Evolutionary conservation across 371 early-diverging fungal genomes (phyloP).

Genomic region (Mycotypha africana): DNA sequence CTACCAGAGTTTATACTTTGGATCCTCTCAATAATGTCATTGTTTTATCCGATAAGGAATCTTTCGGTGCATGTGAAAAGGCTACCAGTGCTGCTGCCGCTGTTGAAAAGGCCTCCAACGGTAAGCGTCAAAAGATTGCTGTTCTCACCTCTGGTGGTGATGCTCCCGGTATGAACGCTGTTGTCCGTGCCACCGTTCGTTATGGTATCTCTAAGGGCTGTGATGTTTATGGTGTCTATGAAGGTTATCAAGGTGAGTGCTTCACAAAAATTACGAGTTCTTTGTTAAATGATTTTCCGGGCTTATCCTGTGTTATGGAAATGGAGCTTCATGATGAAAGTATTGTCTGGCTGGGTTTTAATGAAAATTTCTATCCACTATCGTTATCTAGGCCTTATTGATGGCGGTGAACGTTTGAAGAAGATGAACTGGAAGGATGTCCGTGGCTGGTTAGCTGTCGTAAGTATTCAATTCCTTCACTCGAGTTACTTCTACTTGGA

Average conservation of each 20-base stretch:
- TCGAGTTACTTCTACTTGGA: too few species aligned
- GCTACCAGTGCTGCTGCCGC: conserved; percentile 14
- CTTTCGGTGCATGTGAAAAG: conserved; percentile 3
- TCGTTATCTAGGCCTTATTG: conserved; percentile 83
- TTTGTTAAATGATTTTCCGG: too few species aligned
- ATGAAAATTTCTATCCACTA: background rate
- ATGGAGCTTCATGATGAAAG: too few species aligned
- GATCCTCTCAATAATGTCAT: conserved; percentile 79
- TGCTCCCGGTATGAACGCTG: conserved; percentile 99
- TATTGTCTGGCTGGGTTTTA: too few species aligned
- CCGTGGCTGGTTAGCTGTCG: conserved; percentile 72
- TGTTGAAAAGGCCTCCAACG: conserved; percentile 11
- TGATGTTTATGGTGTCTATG: conserved; percentile 87
- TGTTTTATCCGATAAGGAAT: conserved; percentile 46
- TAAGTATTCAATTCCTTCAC: too few species aligned
- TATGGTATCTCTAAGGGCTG: conserved; percentile 83
- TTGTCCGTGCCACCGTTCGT: conserved; percentile 91
- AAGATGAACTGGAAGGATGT: conserved; percentile 88
- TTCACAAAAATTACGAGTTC: background rate
- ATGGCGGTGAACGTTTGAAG: conserved; percentile 66
- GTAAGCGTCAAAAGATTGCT: conserved; percentile 61
- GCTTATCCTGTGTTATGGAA: too few species aligned
- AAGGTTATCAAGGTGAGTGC: conserved; percentile 92
- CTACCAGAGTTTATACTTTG: conserved; percentile 43
- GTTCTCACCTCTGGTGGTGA: conserved; percentile 99